Conservation (phyloP, 1,139 yeast species). For the Magnusiomyces suaveolens region DNA sequence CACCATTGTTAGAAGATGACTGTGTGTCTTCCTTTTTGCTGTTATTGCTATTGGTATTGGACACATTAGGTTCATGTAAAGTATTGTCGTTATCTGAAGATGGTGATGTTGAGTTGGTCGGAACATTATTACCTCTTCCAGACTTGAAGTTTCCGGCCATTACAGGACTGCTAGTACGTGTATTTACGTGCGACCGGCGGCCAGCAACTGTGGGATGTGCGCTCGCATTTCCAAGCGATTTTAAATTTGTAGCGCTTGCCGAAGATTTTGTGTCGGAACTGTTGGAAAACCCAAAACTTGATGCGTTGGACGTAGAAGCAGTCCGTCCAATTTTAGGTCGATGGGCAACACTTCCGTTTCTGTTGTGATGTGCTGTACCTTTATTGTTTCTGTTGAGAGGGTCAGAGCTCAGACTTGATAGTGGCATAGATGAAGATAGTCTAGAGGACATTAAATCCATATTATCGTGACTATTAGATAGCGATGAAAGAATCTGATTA, state of each 20-base stretch:
- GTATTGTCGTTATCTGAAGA: slow-evolving; percentile 9
- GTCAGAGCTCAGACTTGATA: background rate
- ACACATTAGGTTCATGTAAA: no score
- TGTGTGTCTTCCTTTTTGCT: slow-evolving; percentile 4
- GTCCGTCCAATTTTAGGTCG: slow-evolving; percentile 18
- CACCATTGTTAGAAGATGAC: background rate
- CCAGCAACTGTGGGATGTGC: background rate
- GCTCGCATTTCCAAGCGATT: slow-evolving; percentile 5
- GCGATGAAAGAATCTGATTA: background rate
- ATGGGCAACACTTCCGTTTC: slow-evolving; percentile 2
- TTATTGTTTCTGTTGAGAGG: no score
- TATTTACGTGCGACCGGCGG: slow-evolving; percentile 11
- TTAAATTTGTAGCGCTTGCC: slow-evolving; percentile 2
- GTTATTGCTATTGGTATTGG: slow-evolving; percentile 7
- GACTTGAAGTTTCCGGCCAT: no score
- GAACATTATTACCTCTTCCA: no score
- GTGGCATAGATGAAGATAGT: slow-evolving; percentile 1
- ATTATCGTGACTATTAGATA: background rate
- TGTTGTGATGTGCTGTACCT: background rate
- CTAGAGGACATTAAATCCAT: slow-evolving; percentile 6
- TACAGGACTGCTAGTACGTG: background rate
- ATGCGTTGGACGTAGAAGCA: slow-evolving; percentile 18
- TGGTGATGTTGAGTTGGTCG: no score
- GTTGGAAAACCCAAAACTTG: slow-evolving; percentile 11
- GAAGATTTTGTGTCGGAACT: background rate